Percentiles rank a stretch among this genome's conserved stretches.
phyloP scores from a whole-genome alignment of 2,329 filamentous ascomycete species.

The Furcasterigmium sp. region DNA sequence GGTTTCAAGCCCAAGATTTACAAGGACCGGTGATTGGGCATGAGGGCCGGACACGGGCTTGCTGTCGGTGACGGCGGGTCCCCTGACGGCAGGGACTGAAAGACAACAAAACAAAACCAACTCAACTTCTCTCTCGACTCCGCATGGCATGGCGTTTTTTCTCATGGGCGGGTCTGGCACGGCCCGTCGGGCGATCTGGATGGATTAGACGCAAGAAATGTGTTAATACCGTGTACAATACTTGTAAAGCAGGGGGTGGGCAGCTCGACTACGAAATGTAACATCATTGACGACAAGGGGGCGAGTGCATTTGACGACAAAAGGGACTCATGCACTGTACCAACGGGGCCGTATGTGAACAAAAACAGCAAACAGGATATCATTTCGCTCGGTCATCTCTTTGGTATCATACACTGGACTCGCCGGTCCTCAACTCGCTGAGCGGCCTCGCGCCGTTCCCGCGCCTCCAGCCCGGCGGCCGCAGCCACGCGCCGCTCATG shows the following conservation, averaged over 20 bases:
- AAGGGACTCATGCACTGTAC: too few species aligned
- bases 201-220: conserved; percentile 4
- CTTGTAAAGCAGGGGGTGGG: neutral
- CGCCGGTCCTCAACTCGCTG: neutral
- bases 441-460: neutral
- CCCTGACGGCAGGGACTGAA: neutral
- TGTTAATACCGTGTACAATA: conserved; percentile 4
- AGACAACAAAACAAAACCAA: neutral
- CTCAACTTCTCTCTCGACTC: conserved; percentile 13
- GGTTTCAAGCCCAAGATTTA: conserved; percentile 96
- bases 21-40: conserved; percentile 52
- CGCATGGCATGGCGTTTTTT: conserved; percentile 16
- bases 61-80: neutral
- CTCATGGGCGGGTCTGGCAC: conserved; percentile 4
- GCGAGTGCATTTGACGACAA: too few species aligned
- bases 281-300: neutral
- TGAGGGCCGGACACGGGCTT: neutral
- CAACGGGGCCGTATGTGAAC: too few species aligned
- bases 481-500: neutral
- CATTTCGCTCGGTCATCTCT: too few species aligned
- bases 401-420: too few species aligned
- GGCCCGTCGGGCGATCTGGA: neutral
- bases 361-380: too few species aligned
- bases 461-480: neutral
- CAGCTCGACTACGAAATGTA: neutral